These are phyloP conservation scores for Colletotrichum tamarilloi DNA, from an alignment of 2,329 filamentous ascomycete species.

Conservation along the genomic window DNA sequence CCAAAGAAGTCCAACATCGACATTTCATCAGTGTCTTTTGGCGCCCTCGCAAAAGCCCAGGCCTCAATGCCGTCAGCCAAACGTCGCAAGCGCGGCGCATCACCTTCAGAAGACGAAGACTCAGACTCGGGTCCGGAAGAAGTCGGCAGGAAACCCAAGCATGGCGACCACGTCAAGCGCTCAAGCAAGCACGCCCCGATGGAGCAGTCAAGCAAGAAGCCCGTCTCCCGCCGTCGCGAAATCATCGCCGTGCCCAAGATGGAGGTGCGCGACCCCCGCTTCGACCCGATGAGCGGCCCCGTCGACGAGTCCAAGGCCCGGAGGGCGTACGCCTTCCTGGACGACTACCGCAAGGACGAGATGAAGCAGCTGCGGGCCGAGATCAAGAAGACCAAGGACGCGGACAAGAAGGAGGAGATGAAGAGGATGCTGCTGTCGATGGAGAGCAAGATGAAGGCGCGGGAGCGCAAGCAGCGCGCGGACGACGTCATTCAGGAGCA, in stretches of 20 bases:
- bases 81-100: constrained; percentile 43
- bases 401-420: constrained; percentile 73
- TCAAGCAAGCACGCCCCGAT: constrained; percentile 90
- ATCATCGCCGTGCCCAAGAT: constrained; percentile 73
- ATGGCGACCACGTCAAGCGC: constrained; percentile 50
- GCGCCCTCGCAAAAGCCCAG: constrained; percentile 89
- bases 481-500: constrained; percentile 79
- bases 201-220: constrained; percentile 83
- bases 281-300: constrained; percentile 71
- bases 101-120: constrained; percentile 42
- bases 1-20: constrained; percentile 50
- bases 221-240: constrained; percentile 83
- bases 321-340: constrained; percentile 87
- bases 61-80: constrained; percentile 65
- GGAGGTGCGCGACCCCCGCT: constrained; percentile 83
- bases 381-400: constrained; percentile 74
- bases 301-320: constrained; percentile 69
- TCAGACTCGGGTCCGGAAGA: constrained; percentile 43
- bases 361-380: constrained; percentile 78
- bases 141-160: constrained; percentile 42
- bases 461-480: constrained; percentile 76
- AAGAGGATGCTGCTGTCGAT: constrained; percentile 81
- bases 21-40: constrained; percentile 80
- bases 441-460: constrained; percentile 80
- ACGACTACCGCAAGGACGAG: constrained; percentile 87